Evolutionary conservation across 1,139 yeast species (phyloP).

Genomic region (Saccharomyces hybrid): DNA sequence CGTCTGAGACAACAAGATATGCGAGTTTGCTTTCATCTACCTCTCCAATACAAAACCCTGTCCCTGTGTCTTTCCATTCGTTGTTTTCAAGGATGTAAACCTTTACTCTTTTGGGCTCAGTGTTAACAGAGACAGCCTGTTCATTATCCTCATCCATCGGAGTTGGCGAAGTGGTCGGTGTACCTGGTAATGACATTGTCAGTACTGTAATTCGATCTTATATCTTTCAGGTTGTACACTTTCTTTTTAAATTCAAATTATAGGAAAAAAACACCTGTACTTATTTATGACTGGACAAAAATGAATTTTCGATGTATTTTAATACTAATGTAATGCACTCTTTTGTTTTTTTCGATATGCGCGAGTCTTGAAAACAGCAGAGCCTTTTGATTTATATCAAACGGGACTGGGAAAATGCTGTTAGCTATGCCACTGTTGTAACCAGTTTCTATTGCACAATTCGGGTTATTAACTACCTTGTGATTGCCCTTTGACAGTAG

Average conservation of each 20-base stretch:
- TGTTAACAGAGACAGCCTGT: conserved; percentile 14
- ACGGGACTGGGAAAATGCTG: neutral
- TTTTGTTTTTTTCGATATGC: neutral
- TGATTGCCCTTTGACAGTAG: neutral
- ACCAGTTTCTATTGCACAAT: neutral
- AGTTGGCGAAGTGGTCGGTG: neutral
- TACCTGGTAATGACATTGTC: neutral
- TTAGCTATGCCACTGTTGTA: neutral
- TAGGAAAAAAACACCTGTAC: neutral
- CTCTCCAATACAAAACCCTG: conserved; percentile 76
- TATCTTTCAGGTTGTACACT: neutral
- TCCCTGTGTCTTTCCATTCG: conserved; percentile 88
- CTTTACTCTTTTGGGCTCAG: conserved; percentile 68
- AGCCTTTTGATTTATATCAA: neutral
- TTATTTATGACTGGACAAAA: neutral
- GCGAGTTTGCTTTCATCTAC: conserved; percentile 9
- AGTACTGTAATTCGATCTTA: neutral
- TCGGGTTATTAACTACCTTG: neutral
- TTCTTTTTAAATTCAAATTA: neutral
- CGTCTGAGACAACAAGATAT: conserved; percentile 66
- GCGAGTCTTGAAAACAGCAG: neutral
- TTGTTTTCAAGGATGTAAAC: conserved; percentile 75
- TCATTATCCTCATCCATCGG: conserved; percentile 2
- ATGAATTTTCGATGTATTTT: neutral
- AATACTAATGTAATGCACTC: neutral